Base-by-base conservation (phyloP, 2,329 filamentous ascomycete species). In the Fusarium irregulare region DNA sequence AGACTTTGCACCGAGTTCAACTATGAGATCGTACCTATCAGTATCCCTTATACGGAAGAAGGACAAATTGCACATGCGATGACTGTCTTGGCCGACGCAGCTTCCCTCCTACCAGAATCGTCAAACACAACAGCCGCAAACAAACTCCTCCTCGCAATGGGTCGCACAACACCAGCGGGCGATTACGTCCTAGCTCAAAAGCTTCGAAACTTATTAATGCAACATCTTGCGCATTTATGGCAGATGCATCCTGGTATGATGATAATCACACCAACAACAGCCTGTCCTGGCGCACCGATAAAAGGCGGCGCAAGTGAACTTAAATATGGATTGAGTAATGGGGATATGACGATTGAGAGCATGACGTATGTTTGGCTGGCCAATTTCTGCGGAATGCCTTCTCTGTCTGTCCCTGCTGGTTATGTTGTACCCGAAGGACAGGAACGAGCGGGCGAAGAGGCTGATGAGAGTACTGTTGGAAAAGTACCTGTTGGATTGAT, bases 1-100 rank as follows among this genome's bases (percentile, higher is more conserved):
- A 85, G 85, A 54, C 83, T 93, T 3, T 84, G 82, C n/a, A 71
- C 78, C 7, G 77, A 84, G 13, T 78, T 84, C 18, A 85, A 84
- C 51, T 91, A 91, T 76, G 76, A 78, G n/a, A 73, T 84, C 7
- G 79, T 91, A 4, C 81, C 87, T 45, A 86, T 91, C 62, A 80
- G 88, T 89, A 0, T 83, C 87, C 28, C 27, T 2, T 28, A 6
- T 2, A 71, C 88, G 1, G 75, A 83, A 16, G 86, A 92, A 73
- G 91, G 90, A 30, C 91, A 93, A 77, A 84, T 88, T 13, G 91
- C 92, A 0, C 92, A 94, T 77, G 89, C 90, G n/a, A 79, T 94
- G 70, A 92, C 91, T 1, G 92, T 94, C 61, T 86, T 94, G 59
- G 85, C 86, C 13, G 92, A 94, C 41, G 83, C 78, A 2, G 79